Conservation (phyloP, 2,329 filamentous ascomycete species). For the Venturia oleaginea region DNA sequence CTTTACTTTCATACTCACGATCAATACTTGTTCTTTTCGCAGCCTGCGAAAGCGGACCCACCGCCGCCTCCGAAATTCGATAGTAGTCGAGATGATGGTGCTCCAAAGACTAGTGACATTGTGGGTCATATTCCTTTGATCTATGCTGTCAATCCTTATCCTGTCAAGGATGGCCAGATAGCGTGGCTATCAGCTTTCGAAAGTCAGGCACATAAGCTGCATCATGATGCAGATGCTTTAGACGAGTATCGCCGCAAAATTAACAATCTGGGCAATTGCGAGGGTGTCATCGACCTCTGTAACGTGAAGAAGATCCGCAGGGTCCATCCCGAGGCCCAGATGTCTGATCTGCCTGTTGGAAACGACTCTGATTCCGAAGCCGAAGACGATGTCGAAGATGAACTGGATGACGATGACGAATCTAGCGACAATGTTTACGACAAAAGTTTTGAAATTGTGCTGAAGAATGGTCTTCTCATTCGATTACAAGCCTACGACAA, state of each 20-base stretch:
- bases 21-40: slow-evolving; percentile 53
- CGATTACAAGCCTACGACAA: slow-evolving; percentile 50
- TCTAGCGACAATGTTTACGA: slow-evolving; percentile 45
- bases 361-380: slow-evolving; percentile 48
- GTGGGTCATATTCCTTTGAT: slow-evolving; percentile 49
- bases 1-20: slow-evolving; percentile 58
- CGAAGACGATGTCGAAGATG: slow-evolving; percentile 38
- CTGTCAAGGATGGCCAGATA: slow-evolving; percentile 43
- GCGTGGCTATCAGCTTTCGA: slow-evolving; percentile 46
- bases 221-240: slow-evolving; percentile 50
- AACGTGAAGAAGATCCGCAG: slow-evolving; percentile 49
- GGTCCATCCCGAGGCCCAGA: slow-evolving; percentile 41
- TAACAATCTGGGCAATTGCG: slow-evolving; percentile 48
- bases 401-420: slow-evolving; percentile 43
- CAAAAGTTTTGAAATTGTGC: slow-evolving; percentile 51
- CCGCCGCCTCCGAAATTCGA: slow-evolving; percentile 50
- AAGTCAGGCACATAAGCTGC: slow-evolving; percentile 18
- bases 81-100: slow-evolving; percentile 31
- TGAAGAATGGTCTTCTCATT: slow-evolving; percentile 53
- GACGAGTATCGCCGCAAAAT: slow-evolving; percentile 50
- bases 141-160: slow-evolving; percentile 54
- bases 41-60: slow-evolving; percentile 46
- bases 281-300: slow-evolving; percentile 56
- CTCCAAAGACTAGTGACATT: slow-evolving; percentile 48
- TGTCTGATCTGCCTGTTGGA: slow-evolving; percentile 45